These are phyloP conservation scores for Amanita molliuscula DNA, from an alignment of 768 basidiomycete species.

Conservation along the genomic window DNA sequence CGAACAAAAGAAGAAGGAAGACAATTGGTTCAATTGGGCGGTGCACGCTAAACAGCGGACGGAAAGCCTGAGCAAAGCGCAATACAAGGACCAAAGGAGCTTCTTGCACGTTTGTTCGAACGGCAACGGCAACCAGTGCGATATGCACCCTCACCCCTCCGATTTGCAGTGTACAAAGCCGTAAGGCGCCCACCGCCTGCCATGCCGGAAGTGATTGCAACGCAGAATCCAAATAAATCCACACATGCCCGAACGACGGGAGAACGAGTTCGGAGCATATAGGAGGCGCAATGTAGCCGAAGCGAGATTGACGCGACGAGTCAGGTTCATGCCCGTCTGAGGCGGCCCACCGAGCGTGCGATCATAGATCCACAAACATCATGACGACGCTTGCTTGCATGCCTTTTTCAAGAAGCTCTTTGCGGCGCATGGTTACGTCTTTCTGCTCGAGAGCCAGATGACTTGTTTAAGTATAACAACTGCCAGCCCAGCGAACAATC, in stretches of 20 bases:
- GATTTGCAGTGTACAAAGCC: conserved; percentile 1
- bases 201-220: conserved; percentile 7
- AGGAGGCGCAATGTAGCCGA: conserved; percentile 1
- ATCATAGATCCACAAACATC: not conserved
- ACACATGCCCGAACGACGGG: conserved; percentile 2
- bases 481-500: not conserved
- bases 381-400: not conserved
- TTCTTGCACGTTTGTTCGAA: not conserved
- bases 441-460: not conserved
- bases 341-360: not conserved
- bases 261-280: not conserved
- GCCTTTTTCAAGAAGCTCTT: not conserved
- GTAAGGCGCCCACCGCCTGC: conserved; percentile 2
- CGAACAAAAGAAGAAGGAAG: conserved; percentile 2
- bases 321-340: not conserved
- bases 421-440: not conserved
- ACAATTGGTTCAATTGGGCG: not conserved
- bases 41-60: not conserved
- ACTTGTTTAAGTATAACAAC: not conserved
- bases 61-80: conserved; percentile 1
- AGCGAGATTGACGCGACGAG: conserved; percentile 4
- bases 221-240: conserved; percentile 3
- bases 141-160: conserved; percentile 1
- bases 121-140: conserved; percentile 5
- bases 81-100: conserved; percentile 1